These are phyloP conservation scores for Pontederia paniculata DNA, from an alignment of 176 grass and related monocot genomes.

Conservation along the genomic window DNA sequence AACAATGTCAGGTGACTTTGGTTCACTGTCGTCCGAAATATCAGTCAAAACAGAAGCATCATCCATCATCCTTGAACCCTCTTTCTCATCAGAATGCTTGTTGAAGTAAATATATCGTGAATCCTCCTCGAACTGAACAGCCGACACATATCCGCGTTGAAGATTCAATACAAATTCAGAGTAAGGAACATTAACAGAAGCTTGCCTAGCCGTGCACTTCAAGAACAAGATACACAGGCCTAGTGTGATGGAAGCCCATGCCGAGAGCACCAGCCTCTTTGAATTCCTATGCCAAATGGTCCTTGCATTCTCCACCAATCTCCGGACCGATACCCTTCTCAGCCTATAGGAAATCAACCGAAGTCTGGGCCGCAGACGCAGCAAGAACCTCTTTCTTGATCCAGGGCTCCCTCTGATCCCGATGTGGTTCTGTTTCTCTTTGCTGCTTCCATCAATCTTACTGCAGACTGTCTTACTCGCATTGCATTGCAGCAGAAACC, in stretches of 20 bases:
- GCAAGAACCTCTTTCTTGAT: constrained; percentile 17
- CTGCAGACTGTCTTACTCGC: constrained; percentile 18
- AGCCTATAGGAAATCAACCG: constrained; percentile 20
- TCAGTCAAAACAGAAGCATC: neutral
- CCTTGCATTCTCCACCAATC: constrained; percentile 18
- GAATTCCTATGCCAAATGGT: constrained; percentile 21
- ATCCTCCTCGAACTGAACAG: constrained; percentile 70
- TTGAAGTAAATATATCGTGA: constrained; percentile 79
- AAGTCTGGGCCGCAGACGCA: constrained; percentile 23
- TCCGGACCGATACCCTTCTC: constrained; percentile 25
- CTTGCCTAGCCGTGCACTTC: constrained; percentile 38
- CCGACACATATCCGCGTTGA: constrained; percentile 32
- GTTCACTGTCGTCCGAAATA: neutral
- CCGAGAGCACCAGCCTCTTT: constrained; percentile 23
- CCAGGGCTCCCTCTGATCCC: constrained; percentile 23
- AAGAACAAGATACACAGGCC: constrained; percentile 34
- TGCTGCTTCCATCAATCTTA: constrained; percentile 31
- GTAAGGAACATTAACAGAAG: constrained; percentile 56
- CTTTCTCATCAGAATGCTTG: constrained; percentile 16
- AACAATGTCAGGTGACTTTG: neutral
- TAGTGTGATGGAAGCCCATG: constrained; percentile 29
- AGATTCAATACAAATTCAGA: constrained; percentile 55
- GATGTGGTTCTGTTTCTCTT: constrained; percentile 24
- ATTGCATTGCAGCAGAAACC: constrained; percentile 10
- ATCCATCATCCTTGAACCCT: neutral